A percentile compares a stretch with the other conserved stretches of the same genome.
These are phyloP conservation scores for Paraphaeosphaeria minitans DNA, from an alignment of 2,329 filamentous ascomycete genomes.

Conservation along the genomic window DNA sequence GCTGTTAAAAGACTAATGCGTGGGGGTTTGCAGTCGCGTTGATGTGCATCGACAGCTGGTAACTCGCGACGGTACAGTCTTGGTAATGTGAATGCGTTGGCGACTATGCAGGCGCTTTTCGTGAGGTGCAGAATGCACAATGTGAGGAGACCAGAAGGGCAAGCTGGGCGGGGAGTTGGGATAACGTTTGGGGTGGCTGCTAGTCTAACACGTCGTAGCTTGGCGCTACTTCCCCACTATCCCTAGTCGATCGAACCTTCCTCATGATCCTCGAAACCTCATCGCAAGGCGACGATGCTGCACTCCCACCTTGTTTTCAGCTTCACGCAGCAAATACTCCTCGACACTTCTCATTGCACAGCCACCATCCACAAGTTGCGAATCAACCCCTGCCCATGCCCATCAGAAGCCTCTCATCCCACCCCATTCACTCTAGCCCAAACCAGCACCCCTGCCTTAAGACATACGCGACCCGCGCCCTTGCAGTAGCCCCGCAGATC, in stretches of 20 bases:
- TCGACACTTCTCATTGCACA: too few species aligned
- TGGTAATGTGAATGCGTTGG: too few species aligned
- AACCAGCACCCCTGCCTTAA: background rate
- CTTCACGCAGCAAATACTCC: too few species aligned
- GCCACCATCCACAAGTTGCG: too few species aligned
- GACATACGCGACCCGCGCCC: constrained; percentile 1
- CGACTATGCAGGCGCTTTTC: too few species aligned
- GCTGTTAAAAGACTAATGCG: background rate
- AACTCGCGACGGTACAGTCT: too few species aligned
- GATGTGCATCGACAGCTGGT: too few species aligned
- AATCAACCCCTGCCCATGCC: too few species aligned
- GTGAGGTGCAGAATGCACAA: background rate
- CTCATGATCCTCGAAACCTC: too few species aligned
- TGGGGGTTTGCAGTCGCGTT: background rate
- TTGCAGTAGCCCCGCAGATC: constrained; percentile 10
- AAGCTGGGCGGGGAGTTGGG: background rate
- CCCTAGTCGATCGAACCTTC: background rate
- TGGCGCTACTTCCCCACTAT: background rate
- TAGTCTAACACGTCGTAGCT: background rate
- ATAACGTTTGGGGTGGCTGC: background rate
- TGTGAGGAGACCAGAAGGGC: background rate
- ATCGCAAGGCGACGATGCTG: too few species aligned
- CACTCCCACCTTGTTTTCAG: too few species aligned
- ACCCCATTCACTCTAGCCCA: constrained; percentile 1
- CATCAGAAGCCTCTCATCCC: too few species aligned